Evolutionary conservation across 345 rosid genomes (phyloP), one percentile per base, ranked within the genome.

Genomic region (Eucalyptus albens): DNA sequence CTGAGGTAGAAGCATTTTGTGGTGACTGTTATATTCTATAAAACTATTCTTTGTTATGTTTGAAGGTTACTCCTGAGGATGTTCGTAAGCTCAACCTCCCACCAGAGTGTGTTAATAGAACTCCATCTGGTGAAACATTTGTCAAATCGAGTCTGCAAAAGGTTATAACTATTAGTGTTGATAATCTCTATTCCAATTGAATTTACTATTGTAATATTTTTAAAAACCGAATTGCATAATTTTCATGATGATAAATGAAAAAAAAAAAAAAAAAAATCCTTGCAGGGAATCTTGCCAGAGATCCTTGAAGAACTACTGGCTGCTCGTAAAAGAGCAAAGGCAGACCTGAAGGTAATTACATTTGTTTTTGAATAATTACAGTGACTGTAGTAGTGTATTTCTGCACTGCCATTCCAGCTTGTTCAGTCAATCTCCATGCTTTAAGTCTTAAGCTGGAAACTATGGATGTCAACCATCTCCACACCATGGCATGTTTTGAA

Each of bases 281-380:
- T 93, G 87, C 94, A 98, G 99, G 99, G 99, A 89, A 95, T 98
- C 90, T 99, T 98, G 92, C 99, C 99, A 89, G 99, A 98, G 93
- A 98, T 98, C 91, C 99, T 98, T 59, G 99, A 97, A 95, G 99
- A 97, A 92, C 92, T 98, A 67, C 90, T 98, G 90, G 86, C 94
- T 88, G 99, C 99, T 89, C 98, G 99, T 69, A 98, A 94, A 94
- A 95, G 97, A 94, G 99, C 99, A 88, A 98, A 97, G 94, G 97
- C 97, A 50, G 99, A 98, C 93, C 89, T 98, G 90, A 97, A 97
- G 98, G 99, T 96, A 90, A 89, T 69, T 92, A 44, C 69, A 81
- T 56, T 86, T 89, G 16, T 47, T 69, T n/a, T 80, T 80, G 37
- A 11, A 24, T 80, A 44, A 26, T 77, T 33, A 45, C 56, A 45